These are phyloP conservation scores for Acanthamoeba quina DNA, from an alignment of 208 protist genomes.

Conservation along the genomic window DNA sequence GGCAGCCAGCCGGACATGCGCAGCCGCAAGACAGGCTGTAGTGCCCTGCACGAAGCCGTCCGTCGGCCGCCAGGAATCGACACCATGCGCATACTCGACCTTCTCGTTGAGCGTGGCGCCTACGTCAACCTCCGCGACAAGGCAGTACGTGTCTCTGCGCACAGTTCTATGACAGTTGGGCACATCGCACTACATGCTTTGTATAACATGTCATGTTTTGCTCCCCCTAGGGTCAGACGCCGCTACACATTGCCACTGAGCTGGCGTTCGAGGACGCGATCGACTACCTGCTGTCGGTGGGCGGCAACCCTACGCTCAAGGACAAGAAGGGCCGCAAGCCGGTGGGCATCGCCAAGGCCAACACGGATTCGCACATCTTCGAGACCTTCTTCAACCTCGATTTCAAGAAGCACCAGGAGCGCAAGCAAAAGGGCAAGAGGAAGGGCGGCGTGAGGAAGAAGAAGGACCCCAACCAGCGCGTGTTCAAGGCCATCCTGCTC, in stretches of 20 bases:
- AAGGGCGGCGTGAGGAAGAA: conserved; percentile 19
- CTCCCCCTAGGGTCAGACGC: background rate
- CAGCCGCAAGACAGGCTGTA: conserved; percentile 24
- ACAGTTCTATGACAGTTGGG: too few relatives aligned
- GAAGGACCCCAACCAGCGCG: conserved; percentile 31
- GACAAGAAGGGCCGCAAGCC: conserved; percentile 63
- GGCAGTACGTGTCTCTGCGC: background rate
- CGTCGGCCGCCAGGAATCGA: background rate
- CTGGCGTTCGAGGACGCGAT: background rate
- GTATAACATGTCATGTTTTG: background rate
- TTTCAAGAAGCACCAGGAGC: background rate
- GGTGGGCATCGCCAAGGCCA: background rate
- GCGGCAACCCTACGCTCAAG: conserved; percentile 10
- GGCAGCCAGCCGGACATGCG: background rate
- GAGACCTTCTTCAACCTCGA: conserved; percentile 30
- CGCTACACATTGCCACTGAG: conserved; percentile 9
- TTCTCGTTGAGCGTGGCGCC: background rate
- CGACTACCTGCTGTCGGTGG: conserved; percentile 28
- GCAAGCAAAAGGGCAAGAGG: background rate
- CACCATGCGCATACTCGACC: background rate
- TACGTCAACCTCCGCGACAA: conserved; percentile 59
- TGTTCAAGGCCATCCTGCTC: conserved; percentile 34
- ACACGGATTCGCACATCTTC: background rate
- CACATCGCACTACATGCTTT: background rate
- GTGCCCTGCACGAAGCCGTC: conserved; percentile 38